Percentiles rank a stretch among this genome's conserved stretches.
Evolutionary conservation across 495 filamentous ascomycete genomes (phyloP).

Genomic region (Opeltia flavorubescens): DNA sequence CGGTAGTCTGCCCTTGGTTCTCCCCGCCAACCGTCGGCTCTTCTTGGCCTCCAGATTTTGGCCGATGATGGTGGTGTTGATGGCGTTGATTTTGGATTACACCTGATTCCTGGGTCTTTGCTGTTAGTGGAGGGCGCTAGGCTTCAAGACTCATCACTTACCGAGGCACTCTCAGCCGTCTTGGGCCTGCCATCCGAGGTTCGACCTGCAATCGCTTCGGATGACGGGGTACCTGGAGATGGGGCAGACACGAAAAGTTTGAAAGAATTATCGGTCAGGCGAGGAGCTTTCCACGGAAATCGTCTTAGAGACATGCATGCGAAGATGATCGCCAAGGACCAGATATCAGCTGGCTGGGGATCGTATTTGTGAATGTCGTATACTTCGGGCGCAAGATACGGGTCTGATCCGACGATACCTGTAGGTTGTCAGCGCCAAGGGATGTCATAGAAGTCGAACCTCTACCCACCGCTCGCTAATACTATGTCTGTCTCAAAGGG

Average conservation of each 20-base stretch:
- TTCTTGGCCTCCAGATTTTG: conserved; percentile 13
- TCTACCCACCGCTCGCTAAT: conserved; percentile 61
- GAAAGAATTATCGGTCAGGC: conserved; percentile 85
- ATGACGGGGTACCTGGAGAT: conserved; percentile 32
- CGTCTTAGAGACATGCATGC: conserved; percentile 95
- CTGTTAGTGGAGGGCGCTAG: conserved; percentile 4
- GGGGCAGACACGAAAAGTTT: conserved; percentile 78
- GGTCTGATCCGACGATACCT: conserved; percentile 97
- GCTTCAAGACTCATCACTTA: conserved; percentile 6
- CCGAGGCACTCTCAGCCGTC: conserved; percentile 9
- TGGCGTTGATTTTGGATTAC: conserved; percentile 10
- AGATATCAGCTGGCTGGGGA: conserved; percentile 85
- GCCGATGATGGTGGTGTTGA: conserved; percentile 17
- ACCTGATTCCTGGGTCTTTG: not conserved
- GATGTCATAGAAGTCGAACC: conserved; percentile 6
- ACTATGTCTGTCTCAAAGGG: conserved; percentile 92
- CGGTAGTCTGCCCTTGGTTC: conserved; percentile 36
- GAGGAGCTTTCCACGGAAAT: conserved; percentile 95
- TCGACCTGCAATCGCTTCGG: conserved; percentile 23
- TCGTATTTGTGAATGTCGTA: conserved; percentile 93
- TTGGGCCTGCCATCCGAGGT: conserved; percentile 19
- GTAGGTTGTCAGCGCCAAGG: conserved; percentile 7
- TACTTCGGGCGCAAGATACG: conserved; percentile 92
- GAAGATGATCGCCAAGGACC: conserved; percentile 97
- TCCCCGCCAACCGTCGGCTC: conserved; percentile 20